Evolutionary conservation across 257 asterid genomes (phyloP), one percentile per base, ranked within the genome.

Genomic region (Solanum arcanum): DNA sequence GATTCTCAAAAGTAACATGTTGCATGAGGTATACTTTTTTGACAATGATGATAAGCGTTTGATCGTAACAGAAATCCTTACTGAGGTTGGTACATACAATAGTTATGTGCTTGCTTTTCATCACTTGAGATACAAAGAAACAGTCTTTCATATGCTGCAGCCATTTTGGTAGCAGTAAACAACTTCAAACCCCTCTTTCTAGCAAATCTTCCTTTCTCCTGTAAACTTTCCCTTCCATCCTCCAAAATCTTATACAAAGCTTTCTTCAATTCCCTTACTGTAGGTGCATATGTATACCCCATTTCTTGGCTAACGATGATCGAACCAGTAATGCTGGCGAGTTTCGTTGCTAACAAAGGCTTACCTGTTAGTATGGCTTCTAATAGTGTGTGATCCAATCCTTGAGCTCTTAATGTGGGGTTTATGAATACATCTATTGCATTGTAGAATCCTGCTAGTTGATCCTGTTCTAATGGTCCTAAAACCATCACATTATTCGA

Each of bases 401-500:
- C 98, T 86, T 95, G 98, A 39, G 97, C 97, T 64, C 98, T 90
- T 76, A 95, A 92, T 20, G 98, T 94, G 41, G 98, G 98, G 84
- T 95, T 93, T 11, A 95, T 92, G 13, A 94, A 93, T 20, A 93
- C 83, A 73, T 94, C 97, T 7, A 93, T 91, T 6, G 83, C 90
- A 72, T 93, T 95, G 84, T 95, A 95, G 86, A 95, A 94, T 42
- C 78, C 76, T 3, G 96, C 94, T 9, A 95, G 88, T 82, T 89
- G 91, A 31, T 86, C 77, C 59, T 92, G 95, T 35, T 91, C 92
- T 33, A 94, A 59, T 9, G 97, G 93, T 62, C 98, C 98, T 11
- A 94, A 86, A 52, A 93, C 94, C 64, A 70, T 88, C 41, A 95
- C 6, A 84, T 91, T 78, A 16, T 90, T 92, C 0, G 90, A 56